Evolutionary conservation across 176 grass and related monocot species (phyloP).

Genomic region (Lolium multiflorum): DNA sequence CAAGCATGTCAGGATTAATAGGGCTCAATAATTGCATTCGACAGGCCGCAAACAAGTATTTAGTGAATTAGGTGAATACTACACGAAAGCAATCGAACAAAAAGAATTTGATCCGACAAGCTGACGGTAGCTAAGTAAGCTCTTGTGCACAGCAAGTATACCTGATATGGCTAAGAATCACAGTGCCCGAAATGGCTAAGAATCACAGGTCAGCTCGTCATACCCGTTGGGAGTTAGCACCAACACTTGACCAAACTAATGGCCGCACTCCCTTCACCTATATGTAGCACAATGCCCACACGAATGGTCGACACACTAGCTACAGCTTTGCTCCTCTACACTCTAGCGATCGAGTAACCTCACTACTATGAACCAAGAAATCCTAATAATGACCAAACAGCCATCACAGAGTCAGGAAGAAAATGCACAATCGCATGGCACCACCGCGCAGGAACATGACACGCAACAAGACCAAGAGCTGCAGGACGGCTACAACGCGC

Average conservation of each 20-base stretch:
- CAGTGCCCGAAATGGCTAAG: background rate
- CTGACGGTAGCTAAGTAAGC: background rate
- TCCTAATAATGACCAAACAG: constrained; percentile 33
- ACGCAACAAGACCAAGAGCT: background rate
- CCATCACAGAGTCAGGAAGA: background rate
- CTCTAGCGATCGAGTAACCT: background rate
- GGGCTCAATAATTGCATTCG: background rate
- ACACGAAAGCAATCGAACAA: background rate
- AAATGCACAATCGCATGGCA: background rate
- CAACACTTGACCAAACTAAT: background rate
- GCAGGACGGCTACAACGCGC: background rate
- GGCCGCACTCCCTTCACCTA: background rate
- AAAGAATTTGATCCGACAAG: background rate
- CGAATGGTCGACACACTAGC: background rate
- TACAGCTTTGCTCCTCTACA: background rate
- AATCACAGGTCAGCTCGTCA: background rate
- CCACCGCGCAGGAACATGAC: background rate
- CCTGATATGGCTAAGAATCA: background rate
- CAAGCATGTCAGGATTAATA: background rate
- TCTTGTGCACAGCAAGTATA: background rate
- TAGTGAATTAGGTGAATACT: constrained; percentile 4
- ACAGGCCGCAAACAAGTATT: background rate
- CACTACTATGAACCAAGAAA: constrained; percentile 40
- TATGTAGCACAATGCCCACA: background rate
- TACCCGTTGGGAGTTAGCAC: background rate